Evolutionary conservation across 2,329 filamentous ascomycete species (phyloP).

Genomic region (Immersiporthe knoxdaviesiana): DNA sequence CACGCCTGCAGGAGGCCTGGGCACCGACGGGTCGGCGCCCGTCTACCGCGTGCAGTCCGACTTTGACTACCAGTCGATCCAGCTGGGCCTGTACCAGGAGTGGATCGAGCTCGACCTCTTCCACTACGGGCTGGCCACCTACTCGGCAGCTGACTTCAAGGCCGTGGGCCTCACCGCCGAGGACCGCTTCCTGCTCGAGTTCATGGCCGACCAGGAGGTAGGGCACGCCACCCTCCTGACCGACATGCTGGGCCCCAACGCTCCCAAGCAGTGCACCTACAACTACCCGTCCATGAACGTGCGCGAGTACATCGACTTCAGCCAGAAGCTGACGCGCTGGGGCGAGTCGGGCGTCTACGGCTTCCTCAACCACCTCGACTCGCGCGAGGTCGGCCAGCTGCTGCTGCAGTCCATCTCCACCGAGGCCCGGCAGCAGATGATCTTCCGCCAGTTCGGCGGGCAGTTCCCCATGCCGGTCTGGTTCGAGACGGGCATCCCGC

Average conservation of each 20-base stretch:
- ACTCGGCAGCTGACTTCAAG: slow-evolving; percentile 70
- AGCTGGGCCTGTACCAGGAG: slow-evolving; percentile 77
- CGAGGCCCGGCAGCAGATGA: slow-evolving; percentile 81
- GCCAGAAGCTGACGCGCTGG: slow-evolving; percentile 81
- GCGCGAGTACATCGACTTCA: slow-evolving; percentile 80
- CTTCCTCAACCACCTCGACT: slow-evolving; percentile 77
- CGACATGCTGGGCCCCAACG: slow-evolving; percentile 74
- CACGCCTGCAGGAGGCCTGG: slow-evolving; percentile 71
- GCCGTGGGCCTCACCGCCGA: slow-evolving; percentile 68
- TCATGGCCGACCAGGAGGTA: slow-evolving; percentile 77
- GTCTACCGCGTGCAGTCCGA: slow-evolving; percentile 80
- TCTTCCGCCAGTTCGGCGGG: slow-evolving; percentile 81
- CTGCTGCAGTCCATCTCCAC: slow-evolving; percentile 77
- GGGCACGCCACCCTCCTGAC: slow-evolving; percentile 77
- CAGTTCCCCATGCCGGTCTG: slow-evolving; percentile 82
- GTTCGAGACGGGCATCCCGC: slow-evolving; percentile 79
- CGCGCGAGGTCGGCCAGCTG: slow-evolving; percentile 72
- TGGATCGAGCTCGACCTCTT: slow-evolving; percentile 86
- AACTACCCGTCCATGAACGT: slow-evolving; percentile 79
- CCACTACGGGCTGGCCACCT: slow-evolving; percentile 72
- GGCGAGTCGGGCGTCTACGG: slow-evolving; percentile 82
- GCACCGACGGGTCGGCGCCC: slow-evolving; percentile 76
- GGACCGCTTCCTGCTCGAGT: slow-evolving; percentile 71
- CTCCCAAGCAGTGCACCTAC: slow-evolving; percentile 77
- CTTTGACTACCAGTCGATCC: slow-evolving; percentile 80